Evolutionary conservation across 2,329 filamentous ascomycete genomes (phyloP).

Genomic region (Fusarium chaquense): DNA sequence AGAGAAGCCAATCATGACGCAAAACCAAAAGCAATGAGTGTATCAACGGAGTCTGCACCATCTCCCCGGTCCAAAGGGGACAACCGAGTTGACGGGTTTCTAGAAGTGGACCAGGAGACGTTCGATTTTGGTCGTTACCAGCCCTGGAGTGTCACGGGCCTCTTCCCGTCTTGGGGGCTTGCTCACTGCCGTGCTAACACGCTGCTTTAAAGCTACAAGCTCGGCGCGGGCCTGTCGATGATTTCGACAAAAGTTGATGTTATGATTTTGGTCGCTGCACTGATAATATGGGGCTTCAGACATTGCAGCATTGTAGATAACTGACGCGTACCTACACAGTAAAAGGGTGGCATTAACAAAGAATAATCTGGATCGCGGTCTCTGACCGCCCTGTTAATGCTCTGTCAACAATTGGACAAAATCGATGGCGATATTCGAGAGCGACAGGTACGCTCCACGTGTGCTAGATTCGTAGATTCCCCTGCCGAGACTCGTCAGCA

Average conservation of each 20-base stretch:
- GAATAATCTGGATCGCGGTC: slow-evolving; percentile 4
- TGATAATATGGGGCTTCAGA: slow-evolving; percentile 1
- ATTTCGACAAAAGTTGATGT: not conserved
- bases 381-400: slow-evolving; percentile 38
- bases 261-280: not conserved
- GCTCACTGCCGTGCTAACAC: slow-evolving; percentile 26
- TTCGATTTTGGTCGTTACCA: slow-evolving; percentile 12
- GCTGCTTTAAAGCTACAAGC: slow-evolving; percentile 32
- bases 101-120: slow-evolving; percentile 33
- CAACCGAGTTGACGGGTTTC: slow-evolving; percentile 44
- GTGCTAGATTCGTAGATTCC: slow-evolving; percentile 31
- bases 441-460: slow-evolving; percentile 41
- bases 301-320: not conserved
- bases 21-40: slow-evolving; percentile 10
- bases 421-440: slow-evolving; percentile 35
- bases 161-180: slow-evolving; percentile 20
- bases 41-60: slow-evolving; percentile 25
- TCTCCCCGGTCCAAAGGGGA: slow-evolving; percentile 45
- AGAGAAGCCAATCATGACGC: slow-evolving; percentile 15
- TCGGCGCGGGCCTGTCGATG: slow-evolving; percentile 12
- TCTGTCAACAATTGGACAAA: slow-evolving; percentile 26
- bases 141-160: slow-evolving; percentile 33
- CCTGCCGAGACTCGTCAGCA: slow-evolving; percentile 40
- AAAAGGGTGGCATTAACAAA: slow-evolving; percentile 7
- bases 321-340: slow-evolving; percentile 1